Conservation (phyloP, 768 basidiomycete species). For the Tremella fuciformis region DNA sequence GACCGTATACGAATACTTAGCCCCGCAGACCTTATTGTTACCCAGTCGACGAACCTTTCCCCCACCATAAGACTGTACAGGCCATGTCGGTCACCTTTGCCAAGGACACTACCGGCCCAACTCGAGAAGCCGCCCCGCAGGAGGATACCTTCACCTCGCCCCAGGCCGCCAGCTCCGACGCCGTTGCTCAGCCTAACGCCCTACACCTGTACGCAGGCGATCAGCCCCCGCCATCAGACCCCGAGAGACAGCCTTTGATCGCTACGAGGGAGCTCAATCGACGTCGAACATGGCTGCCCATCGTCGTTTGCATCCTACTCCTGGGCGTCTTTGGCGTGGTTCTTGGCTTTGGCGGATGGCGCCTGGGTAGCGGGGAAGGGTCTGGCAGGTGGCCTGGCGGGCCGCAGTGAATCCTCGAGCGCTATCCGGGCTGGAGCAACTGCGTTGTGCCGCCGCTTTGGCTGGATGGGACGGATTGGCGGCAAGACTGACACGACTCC, state of each 20-base stretch:
- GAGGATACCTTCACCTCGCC: neutral
- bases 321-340: constrained; percentile 23
- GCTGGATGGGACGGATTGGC: neutral
- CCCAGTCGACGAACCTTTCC: too few species aligned
- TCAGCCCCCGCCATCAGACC: constrained; percentile 5
- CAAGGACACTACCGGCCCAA: neutral
- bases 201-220: neutral
- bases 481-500: neutral
- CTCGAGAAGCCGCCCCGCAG: neutral
- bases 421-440: too few species aligned
- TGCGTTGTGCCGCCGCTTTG: too few species aligned
- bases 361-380: constrained; percentile 32
- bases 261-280: neutral
- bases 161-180: neutral
- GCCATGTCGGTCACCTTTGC: neutral
- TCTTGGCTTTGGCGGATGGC: constrained; percentile 36
- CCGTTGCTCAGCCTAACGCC: neutral
- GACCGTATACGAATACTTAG: neutral
- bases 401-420: constrained; percentile 16
- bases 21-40: too few species aligned
- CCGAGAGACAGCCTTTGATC: constrained; percentile 33
- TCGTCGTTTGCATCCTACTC: constrained; percentile 10
- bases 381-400: constrained; percentile 41
- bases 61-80: too few species aligned
- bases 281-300: constrained; percentile 8